Base-by-base conservation (phyloP, 495 filamentous ascomycete species). In the Immersiella caudata region DNA sequence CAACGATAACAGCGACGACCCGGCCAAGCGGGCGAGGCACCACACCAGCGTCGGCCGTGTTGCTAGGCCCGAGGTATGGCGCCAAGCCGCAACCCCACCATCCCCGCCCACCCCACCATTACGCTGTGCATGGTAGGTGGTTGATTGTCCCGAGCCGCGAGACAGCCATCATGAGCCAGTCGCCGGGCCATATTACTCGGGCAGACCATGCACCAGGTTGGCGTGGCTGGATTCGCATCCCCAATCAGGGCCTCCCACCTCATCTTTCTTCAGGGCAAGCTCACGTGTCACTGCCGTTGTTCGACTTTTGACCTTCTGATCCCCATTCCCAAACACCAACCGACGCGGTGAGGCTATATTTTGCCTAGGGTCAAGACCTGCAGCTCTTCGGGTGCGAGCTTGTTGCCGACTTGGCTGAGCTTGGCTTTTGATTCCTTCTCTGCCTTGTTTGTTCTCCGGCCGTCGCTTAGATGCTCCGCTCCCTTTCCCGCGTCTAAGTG, bases 41-140 rank as follows among this genome's bases (percentile, higher is more conserved):
- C 18, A n/a, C 25, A 29, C 18, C 57, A 60, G 20, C 57, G 9
- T 25, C 26, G 24, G 20, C 16, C 26, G 18, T 25, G 29, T 60
- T 21, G 2, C 24, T 14, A 60, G n/a, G 57, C n/a, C 26, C 35
- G 20, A 62, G 60, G 20, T 2, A 24, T 62, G 18, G 26, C 62
- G 62, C 62, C 46, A 64, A 64, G 62, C 16, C 56, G 2, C 56
- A 22, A 35, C 62, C 27, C 60, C 35, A 27, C 18, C n/a, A 14
- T 27, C 63, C 63, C 63, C 63, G 55, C 64, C 59, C 65, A 36
- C 56, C 60, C 46, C 56, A 60, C 66, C 66, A 52, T 35, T 29
- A 63, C 35, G 6, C 29, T 24, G 24, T 26, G 46, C 27, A 33
- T 2, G 9, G 40, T 46, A 46, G 40, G 40, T 46, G 49, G 60